Evolutionary conservation across 2,329 filamentous ascomycete genomes (phyloP), one percentile per base, ranked within the genome.

Genomic region (Penicillium sp.): DNA sequence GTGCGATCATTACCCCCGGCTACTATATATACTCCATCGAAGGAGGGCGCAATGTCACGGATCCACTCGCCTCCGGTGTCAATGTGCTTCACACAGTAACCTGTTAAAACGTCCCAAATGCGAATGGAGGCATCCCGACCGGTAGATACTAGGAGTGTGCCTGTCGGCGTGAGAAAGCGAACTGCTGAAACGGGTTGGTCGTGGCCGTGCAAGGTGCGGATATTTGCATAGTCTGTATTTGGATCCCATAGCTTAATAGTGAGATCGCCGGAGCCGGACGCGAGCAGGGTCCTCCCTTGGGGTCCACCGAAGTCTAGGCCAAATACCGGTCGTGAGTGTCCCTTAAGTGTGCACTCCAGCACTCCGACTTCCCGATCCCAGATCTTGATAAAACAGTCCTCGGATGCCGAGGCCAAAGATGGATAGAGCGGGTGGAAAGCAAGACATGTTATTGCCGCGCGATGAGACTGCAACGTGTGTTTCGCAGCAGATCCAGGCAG

Each of bases 281-380:
- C 89, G 61, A 93, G 80, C 23, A 93, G 78, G 2, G 86, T 90
- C 27, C 85, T 87, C 37, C 89, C 88, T 67, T 87, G 80, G 1
- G 90, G 90, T 0, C 90, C 90, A 27, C 91, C 91, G 75, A 88
- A 96, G 70, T 95, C 91, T 39, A 93, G 84, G 69, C 92, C 90
- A 33, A 92, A 77, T 1, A 95, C 90, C 3, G 89, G 85, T 69
- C 88, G 91, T 7, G 90, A 93, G 69, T 95, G 91, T 1, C 90
- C 90, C 70, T 95, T 95, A 54, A 95, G 83, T 0, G 91, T 95
- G 59, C 87, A 81, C 73, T 95, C 91, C 6, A 93, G 80, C 74
- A 95, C 91, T 52, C 91, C 91, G 37, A 92, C 77, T 67, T 95
- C 91, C 88, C 90, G 95, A 69, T 95, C 91, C 91, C 91, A 95